Base-by-base conservation (phyloP, 495 filamentous ascomycete species). In the Penicillium soppii region DNA sequence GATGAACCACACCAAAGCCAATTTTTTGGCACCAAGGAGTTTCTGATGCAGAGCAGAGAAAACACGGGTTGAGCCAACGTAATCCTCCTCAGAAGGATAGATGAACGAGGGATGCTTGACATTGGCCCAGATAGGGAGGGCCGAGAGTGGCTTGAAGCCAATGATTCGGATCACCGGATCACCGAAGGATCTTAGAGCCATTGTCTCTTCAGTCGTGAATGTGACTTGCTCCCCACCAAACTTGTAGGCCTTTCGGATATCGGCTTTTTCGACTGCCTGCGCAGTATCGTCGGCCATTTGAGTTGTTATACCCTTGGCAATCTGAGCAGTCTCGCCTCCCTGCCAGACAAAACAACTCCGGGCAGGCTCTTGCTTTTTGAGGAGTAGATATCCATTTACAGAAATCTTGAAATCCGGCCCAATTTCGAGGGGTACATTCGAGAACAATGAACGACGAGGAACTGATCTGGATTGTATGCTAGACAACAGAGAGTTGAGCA, bases 1-100 rank as follows among this genome's bases (percentile, higher is more conserved):
- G 29, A 99, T 85, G 57, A 87, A 94, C 95, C 95, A 99, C 0
- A 86, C 90, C 16, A 97, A 63, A 4, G 80, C 94, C 50, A 95
- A 80, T 56, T 91, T 96, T 27, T 90, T 67, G 38, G 84, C 80
- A 20, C 82, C 79, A 1, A 91, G 70, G 3, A 99, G 80, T 59
- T 92, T 97, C 56, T 91, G 86, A 68, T 92, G 90, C 16, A 99
- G 70, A 0, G 95, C 91, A 3, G 92, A 83, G 62, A 97, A 99
- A 4, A 95, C 91, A 4, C 95, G 84, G 1, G 91, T 92, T 1
- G 90, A 96, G 19, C 95, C 95, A 21, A 97, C 76, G 52, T 82
- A 95, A 46, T 90, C 85, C 48, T 90, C 85, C 62, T 99, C 95
- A 13, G 89, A 91, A 1, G 95, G 94, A 66, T 96, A 99, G 56